Evolutionary conservation across 2,329 filamentous ascomycete genomes (phyloP).

Genomic region (Colletotrichum lini): DNA sequence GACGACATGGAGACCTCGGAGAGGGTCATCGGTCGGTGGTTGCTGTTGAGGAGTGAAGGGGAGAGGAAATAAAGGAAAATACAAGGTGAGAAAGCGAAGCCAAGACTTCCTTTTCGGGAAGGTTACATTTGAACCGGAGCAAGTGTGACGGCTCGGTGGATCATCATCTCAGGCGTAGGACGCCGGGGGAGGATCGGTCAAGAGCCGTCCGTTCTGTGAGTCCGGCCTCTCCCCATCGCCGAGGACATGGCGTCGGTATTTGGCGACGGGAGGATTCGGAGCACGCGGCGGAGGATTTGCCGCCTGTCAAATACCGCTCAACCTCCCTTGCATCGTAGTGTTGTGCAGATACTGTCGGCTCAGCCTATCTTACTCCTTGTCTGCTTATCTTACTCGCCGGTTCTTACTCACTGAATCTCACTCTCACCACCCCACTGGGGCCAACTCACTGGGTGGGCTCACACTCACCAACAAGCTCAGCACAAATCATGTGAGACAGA

Average conservation of each 20-base stretch:
- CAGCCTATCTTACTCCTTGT: no score
- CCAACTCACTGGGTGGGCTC: no score
- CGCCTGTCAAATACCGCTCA: no score
- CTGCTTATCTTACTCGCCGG: no score
- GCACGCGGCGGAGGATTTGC: neutral
- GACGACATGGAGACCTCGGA: neutral
- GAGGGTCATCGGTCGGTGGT: conserved; percentile 1
- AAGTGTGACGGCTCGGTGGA: neutral
- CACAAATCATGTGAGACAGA: no score
- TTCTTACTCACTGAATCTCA: no score
- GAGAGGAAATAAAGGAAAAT: neutral
- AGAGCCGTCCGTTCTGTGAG: neutral
- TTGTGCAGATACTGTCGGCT: no score
- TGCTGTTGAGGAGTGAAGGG: neutral
- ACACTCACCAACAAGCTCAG: no score
- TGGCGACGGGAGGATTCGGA: neutral
- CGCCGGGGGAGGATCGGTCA: neutral
- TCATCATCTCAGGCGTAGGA: no score
- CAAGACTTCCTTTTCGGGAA: conserved; percentile 40
- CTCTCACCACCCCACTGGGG: no score
- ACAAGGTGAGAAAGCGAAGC: conserved; percentile 8
- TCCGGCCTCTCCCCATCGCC: neutral
- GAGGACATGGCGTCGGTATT: neutral
- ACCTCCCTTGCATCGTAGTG: no score
- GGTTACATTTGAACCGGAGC: conserved; percentile 35